A percentile compares a stretch with the other conserved stretches of the same genome.
phyloP scores from a whole-genome alignment of 2,329 filamentous ascomycete species.

The Neofusicoccum cordaticola region DNA sequence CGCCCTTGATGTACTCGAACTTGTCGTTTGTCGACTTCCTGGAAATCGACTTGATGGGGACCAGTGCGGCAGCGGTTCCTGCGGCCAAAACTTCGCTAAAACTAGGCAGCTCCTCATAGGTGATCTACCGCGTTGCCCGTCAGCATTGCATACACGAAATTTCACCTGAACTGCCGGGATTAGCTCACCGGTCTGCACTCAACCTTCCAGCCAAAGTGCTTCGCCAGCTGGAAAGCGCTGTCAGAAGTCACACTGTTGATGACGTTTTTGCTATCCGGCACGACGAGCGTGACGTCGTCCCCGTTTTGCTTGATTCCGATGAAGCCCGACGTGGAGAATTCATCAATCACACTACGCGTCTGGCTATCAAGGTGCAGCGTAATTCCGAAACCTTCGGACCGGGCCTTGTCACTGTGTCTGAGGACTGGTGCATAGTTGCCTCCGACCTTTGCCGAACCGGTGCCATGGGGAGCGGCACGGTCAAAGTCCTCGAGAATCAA shows the following conservation, averaged over 20 bases:
- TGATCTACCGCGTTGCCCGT: slow-evolving; percentile 50
- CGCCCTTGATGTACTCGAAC: slow-evolving; percentile 55
- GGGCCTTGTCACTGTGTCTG: slow-evolving; percentile 78
- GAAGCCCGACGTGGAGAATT: slow-evolving; percentile 94
- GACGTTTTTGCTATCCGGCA: slow-evolving; percentile 83
- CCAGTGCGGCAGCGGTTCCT: slow-evolving; percentile 85
- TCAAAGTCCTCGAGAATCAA: slow-evolving; percentile 92
- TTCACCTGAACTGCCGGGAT: neutral
- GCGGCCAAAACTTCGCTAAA: slow-evolving; percentile 86
- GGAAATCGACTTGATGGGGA: slow-evolving; percentile 89
- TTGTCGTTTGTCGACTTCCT: slow-evolving; percentile 58
- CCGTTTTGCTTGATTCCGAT: slow-evolving; percentile 70
- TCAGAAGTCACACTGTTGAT: slow-evolving; percentile 85
- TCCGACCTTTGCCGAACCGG: slow-evolving; percentile 87
- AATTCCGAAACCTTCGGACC: slow-evolving; percentile 80
- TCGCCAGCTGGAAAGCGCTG: slow-evolving; percentile 72
- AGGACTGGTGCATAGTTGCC: slow-evolving; percentile 95
- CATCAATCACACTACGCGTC: slow-evolving; percentile 80
- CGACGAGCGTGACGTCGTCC: slow-evolving; percentile 67
- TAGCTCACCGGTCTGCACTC: slow-evolving; percentile 66
- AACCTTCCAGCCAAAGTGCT: slow-evolving; percentile 77
- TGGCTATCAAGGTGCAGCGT: slow-evolving; percentile 89
- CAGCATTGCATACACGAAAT: neutral
- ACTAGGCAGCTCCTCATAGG: slow-evolving; percentile 58
- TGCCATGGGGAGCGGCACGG: slow-evolving; percentile 85